Conservation (phyloP, 2,329 filamentous ascomycete species). For the Fusarium illudens region DNA sequence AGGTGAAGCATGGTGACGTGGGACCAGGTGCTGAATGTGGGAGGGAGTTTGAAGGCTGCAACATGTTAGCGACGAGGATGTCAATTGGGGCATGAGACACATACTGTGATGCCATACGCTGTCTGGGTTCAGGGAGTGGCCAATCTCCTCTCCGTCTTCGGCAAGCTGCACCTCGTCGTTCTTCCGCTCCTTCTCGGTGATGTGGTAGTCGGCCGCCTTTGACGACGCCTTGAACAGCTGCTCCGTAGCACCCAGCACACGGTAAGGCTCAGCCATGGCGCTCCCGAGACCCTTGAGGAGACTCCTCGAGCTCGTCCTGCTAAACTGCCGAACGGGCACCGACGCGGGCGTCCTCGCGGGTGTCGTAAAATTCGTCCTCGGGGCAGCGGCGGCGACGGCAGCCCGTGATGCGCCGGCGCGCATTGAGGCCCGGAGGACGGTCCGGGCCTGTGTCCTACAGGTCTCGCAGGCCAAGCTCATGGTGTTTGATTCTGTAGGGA, state of each 20-base stretch:
- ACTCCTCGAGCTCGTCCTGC: constrained; percentile 45
- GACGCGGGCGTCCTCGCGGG: constrained; percentile 14
- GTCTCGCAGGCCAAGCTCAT: constrained; percentile 56
- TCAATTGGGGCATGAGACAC: constrained; percentile 36
- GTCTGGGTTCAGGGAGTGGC: constrained; percentile 50
- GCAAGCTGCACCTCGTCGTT: constrained; percentile 74
- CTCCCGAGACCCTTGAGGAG: constrained; percentile 48
- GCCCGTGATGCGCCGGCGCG: constrained; percentile 42
- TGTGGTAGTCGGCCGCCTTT: constrained; percentile 76
- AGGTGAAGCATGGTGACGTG: constrained; percentile 97
- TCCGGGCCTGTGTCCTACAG: constrained; percentile 56
- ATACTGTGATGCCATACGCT: constrained; percentile 79
- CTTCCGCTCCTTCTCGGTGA: constrained; percentile 72
- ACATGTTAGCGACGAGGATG: neutral
- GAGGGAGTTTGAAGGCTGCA: constrained; percentile 78
- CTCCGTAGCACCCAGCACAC: constrained; percentile 82
- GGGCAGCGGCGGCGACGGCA: constrained; percentile 29
- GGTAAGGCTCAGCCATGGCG: constrained; percentile 63
- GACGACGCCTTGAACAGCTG: constrained; percentile 80
- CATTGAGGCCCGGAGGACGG: constrained; percentile 48
- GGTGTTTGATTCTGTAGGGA: neutral
- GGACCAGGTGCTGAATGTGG: constrained; percentile 95
- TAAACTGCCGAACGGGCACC: constrained; percentile 47
- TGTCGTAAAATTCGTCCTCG: constrained; percentile 30
- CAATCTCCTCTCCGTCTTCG: constrained; percentile 83